These are phyloP conservation scores for Saccharum officinarum DNA, from an alignment of 176 grass and related monocot species.

Conservation along the genomic window DNA sequence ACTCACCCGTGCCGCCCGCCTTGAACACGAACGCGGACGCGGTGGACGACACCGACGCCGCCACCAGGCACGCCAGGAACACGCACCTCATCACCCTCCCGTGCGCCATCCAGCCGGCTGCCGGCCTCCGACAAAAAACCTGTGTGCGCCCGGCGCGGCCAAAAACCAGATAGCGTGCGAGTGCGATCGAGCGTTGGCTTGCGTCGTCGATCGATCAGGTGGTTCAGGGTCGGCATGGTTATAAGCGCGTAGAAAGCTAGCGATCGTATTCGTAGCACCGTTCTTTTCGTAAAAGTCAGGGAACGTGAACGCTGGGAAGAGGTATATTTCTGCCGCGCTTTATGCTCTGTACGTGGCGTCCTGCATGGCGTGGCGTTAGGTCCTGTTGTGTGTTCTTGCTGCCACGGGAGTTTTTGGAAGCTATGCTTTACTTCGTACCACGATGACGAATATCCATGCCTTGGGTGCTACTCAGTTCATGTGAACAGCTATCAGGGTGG, in stretches of 20 bases:
- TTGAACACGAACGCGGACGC: conserved; percentile 69
- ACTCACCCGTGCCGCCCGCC: conserved; percentile 64
- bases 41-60: conserved; percentile 35
- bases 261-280: neutral
- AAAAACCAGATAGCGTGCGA: neutral
- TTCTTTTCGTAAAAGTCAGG: conserved; percentile 57
- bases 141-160: neutral
- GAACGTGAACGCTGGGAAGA: conserved; percentile 30
- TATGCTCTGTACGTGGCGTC: conserved; percentile 42
- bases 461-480: conserved; percentile 29
- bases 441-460: conserved; percentile 50
- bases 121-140: neutral
- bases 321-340: conserved; percentile 31
- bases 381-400: neutral
- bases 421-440: conserved; percentile 66
- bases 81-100: neutral
- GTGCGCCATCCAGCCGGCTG: conserved; percentile 38
- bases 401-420: conserved; percentile 20
- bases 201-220: neutral
- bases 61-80: conserved; percentile 47
- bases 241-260: conserved; percentile 22
- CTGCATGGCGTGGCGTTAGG: neutral
- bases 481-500: neutral
- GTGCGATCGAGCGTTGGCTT: neutral
- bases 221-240: neutral